These are phyloP conservation scores for Boletus pseudopeckii DNA, from an alignment of 768 basidiomycete genomes.

Conservation along the genomic window DNA sequence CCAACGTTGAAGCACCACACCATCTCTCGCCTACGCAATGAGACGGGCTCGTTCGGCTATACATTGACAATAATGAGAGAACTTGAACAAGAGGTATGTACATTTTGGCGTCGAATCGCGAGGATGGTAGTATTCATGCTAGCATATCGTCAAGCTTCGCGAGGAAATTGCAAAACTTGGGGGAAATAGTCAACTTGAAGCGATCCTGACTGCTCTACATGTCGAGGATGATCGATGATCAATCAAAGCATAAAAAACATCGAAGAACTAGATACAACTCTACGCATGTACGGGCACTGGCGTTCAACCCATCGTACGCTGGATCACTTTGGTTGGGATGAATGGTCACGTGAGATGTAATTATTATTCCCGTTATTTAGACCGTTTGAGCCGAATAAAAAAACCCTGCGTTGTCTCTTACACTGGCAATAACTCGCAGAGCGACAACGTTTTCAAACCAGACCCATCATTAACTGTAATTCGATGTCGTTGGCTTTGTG, in stretches of 20 bases:
- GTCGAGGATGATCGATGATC: conserved; percentile 28
- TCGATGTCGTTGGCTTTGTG: neutral
- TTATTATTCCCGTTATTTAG: too few species aligned
- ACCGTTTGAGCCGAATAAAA: neutral
- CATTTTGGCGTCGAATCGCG: neutral
- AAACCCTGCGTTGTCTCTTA: neutral
- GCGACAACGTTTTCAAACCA: neutral
- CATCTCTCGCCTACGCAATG: conserved; percentile 70
- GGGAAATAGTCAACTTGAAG: conserved; percentile 65
- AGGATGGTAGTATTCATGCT: neutral
- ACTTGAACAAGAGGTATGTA: conserved; percentile 55
- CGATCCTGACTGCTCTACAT: conserved; percentile 53
- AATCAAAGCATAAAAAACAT: neutral
- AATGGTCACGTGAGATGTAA: neutral
- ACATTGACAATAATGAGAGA: conserved; percentile 64
- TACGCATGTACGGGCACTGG: too few species aligned
- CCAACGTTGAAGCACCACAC: conserved; percentile 80
- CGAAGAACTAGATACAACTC: neutral
- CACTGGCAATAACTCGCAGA: neutral
- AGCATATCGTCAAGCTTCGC: conserved; percentile 34
- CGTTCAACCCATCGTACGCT: neutral
- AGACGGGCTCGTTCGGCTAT: conserved; percentile 84
- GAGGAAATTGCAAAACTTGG: conserved; percentile 71
- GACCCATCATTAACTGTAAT: neutral
- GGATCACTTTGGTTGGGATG: neutral